Conservation (phyloP, 1,139 yeast species). For the Wickerhamomyces sp. region DNA sequence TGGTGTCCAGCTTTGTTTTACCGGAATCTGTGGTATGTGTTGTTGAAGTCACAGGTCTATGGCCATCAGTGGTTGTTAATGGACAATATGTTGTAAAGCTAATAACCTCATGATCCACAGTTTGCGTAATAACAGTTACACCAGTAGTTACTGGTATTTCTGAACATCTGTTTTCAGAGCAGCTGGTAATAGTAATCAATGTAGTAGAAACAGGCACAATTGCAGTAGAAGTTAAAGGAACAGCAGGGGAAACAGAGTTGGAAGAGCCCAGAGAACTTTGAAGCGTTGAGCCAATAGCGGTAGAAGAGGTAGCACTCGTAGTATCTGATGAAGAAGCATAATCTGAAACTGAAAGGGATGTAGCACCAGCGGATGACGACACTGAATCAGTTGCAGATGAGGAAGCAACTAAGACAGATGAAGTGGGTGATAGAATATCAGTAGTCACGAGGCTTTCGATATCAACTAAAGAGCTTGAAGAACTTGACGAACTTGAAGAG, state of each 20-base stretch:
- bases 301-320: neutral
- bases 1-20: too few species aligned
- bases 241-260: neutral
- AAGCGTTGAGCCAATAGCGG: neutral
- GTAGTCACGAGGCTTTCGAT: too few species aligned
- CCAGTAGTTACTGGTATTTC: slow-evolving; percentile 3
- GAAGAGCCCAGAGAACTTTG: too few species aligned
- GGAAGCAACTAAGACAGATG: neutral
- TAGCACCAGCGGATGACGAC: neutral
- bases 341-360: neutral
- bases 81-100: slow-evolving; percentile 9
- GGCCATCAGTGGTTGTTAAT: neutral
- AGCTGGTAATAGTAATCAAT: neutral
- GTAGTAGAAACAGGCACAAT: neutral
- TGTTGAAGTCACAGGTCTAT: too few species aligned
- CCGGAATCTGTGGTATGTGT: too few species aligned
- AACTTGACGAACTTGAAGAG: neutral
- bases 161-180: neutral
- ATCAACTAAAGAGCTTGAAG: neutral
- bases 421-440: neutral
- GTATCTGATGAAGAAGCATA: neutral
- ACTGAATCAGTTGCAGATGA: neutral
- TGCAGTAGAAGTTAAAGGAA: neutral
- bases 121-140: slow-evolving; percentile 4
- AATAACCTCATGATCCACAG: slow-evolving; percentile 4